These are phyloP conservation scores for Cladophialophora yegresii DNA, from an alignment of 2,329 filamentous ascomycete species.

Conservation along the genomic window DNA sequence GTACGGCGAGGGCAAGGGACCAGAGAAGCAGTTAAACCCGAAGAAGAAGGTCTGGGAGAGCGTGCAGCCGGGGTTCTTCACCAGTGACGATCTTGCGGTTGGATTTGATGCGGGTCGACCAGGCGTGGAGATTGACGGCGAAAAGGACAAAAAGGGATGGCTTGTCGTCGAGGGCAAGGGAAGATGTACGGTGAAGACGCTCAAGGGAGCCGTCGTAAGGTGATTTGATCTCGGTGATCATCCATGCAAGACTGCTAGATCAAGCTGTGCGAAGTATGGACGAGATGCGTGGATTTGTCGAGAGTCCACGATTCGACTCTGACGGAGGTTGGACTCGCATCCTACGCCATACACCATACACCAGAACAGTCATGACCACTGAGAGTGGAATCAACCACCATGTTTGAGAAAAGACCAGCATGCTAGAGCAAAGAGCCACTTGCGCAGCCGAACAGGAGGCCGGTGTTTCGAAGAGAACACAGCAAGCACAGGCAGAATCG, in stretches of 20 bases:
- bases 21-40: constrained; percentile 90
- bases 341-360: background rate
- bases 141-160: constrained; percentile 58
- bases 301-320: background rate
- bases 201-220: constrained; percentile 67
- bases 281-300: background rate
- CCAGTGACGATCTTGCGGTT: constrained; percentile 76
- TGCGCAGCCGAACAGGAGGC: background rate
- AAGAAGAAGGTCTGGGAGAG: constrained; percentile 99
- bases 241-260: background rate
- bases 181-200: constrained; percentile 76
- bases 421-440: background rate
- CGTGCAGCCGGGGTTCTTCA: constrained; percentile 94
- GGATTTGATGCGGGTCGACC: constrained; percentile 80
- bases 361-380: background rate
- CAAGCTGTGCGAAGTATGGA: background rate
- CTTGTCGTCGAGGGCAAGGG: constrained; percentile 75
- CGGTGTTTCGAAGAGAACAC: background rate
- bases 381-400: background rate
- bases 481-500: background rate
- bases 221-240: constrained; percentile 7
- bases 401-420: background rate
- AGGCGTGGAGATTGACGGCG: constrained; percentile 57
- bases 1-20: constrained; percentile 66
- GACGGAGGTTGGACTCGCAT: background rate